phyloP scores from a whole-genome alignment of 2,329 filamentous ascomycete species.

The Thielaviopsis ethacetica region DNA sequence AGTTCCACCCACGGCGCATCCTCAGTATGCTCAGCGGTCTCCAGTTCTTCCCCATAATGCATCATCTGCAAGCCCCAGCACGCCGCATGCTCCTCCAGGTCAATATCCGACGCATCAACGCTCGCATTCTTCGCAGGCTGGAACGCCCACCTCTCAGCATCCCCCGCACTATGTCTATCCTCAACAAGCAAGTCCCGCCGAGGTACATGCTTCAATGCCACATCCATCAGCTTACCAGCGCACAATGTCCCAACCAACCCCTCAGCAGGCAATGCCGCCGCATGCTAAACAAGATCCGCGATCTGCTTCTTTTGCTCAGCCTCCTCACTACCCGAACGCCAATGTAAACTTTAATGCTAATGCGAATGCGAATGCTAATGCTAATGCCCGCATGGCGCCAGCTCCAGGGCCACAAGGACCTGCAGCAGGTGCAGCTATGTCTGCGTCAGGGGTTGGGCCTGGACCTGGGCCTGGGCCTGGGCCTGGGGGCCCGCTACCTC shows the following conservation, averaged over 20 bases:
- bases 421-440: neutral
- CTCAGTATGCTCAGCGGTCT: conserved; percentile 12
- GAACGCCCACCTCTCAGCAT: conserved; percentile 46
- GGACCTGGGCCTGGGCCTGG: neutral
- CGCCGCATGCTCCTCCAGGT: conserved; percentile 22
- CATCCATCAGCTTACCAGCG: conserved; percentile 21
- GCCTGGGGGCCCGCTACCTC: neutral
- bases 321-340: neutral
- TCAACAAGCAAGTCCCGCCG: conserved; percentile 37
- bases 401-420: neutral
- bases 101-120: conserved; percentile 26
- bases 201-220: conserved; percentile 20
- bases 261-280: conserved; percentile 33
- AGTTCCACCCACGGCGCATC: conserved; percentile 24
- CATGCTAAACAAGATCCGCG: conserved; percentile 2
- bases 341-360: neutral
- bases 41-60: neutral
- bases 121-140: conserved; percentile 35
- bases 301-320: conserved; percentile 9
- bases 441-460: conserved; percentile 1
- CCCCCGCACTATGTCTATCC: conserved; percentile 19
- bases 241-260: conserved; percentile 36
- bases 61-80: conserved; percentile 14
- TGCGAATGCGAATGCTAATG: too few species aligned
- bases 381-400: neutral